phyloP scores from a whole-genome alignment of 352 stramenopile species.

The Phytophthora fragariae region DNA sequence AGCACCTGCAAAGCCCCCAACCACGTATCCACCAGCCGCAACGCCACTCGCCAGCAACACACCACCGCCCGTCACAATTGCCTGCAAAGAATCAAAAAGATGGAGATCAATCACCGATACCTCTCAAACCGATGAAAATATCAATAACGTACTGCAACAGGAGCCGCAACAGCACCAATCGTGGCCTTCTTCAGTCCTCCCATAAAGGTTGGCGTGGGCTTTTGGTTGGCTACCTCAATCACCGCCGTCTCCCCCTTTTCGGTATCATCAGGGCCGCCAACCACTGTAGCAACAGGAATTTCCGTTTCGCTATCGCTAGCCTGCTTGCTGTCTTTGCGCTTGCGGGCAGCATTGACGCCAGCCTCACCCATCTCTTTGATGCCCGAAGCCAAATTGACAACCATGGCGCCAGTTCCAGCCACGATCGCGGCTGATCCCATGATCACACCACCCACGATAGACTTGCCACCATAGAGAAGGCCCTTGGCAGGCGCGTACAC shows the following conservation, averaged over 20 bases:
- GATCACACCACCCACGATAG: constrained; percentile 83
- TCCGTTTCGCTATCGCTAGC: constrained; percentile 52
- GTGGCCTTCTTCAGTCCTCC: constrained; percentile 88
- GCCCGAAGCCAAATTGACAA: constrained; percentile 81
- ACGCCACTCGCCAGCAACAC: constrained; percentile 83
- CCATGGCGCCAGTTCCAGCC: constrained; percentile 79
- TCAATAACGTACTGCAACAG: constrained; percentile 68
- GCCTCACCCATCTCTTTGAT: constrained; percentile 91
- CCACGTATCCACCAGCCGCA: constrained; percentile 77
- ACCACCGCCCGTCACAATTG: constrained; percentile 76
- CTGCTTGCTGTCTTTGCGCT: constrained; percentile 62
- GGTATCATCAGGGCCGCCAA: constrained; percentile 17
- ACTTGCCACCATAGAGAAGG: constrained; percentile 85
- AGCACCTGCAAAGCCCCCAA: constrained; percentile 84
- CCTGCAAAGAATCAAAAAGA: constrained; percentile 40
- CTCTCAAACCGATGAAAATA: not conserved
- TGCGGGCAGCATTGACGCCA: constrained; percentile 77
- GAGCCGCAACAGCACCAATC: constrained; percentile 79
- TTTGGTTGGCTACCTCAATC: constrained; percentile 61
- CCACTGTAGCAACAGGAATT: constrained; percentile 25
- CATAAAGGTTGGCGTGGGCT: constrained; percentile 83
- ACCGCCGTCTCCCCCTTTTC: constrained; percentile 32
- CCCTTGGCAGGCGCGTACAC: constrained; percentile 87
- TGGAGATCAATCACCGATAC: constrained; percentile 5
- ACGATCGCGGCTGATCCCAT: constrained; percentile 86